A percentile compares a stretch with the other conserved stretches of the same genome.
Conservation (phyloP, 2,329 filamentous ascomycete species). For the Aspergillus quadricinctus region DNA sequence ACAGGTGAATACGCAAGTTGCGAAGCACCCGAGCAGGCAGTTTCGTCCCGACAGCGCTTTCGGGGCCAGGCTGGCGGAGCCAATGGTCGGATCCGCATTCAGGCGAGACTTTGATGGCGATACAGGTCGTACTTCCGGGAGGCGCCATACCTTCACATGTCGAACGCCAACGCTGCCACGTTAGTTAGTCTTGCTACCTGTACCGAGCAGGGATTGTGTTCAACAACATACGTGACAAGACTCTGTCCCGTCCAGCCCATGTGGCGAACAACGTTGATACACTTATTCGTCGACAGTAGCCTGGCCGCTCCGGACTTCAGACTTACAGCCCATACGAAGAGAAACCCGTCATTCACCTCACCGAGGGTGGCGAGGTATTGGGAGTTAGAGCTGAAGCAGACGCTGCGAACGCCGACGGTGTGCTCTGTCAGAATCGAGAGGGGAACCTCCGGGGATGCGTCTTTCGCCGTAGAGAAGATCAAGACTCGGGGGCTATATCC, state of each 20-base stretch:
- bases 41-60: slow-evolving; percentile 82
- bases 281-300: slow-evolving; percentile 83
- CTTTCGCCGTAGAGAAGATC: slow-evolving; percentile 75
- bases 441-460: slow-evolving; percentile 73
- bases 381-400: slow-evolving; percentile 86
- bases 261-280: slow-evolving; percentile 76
- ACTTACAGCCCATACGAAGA: slow-evolving; percentile 87
- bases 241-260: slow-evolving; percentile 88
- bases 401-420: slow-evolving; percentile 78
- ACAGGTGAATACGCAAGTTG: slow-evolving; percentile 81
- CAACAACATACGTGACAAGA: slow-evolving; percentile 62
- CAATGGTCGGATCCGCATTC: slow-evolving; percentile 30
- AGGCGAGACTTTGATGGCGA: slow-evolving; percentile 64
- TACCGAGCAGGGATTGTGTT: neutral
- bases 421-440: slow-evolving; percentile 85
- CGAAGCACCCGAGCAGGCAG: slow-evolving; percentile 72
- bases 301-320: slow-evolving; percentile 73
- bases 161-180: slow-evolving; percentile 65
- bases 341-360: slow-evolving; percentile 83
- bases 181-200: slow-evolving; percentile 8
- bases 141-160: slow-evolving; percentile 89
- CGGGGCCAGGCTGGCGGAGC: slow-evolving; percentile 44
- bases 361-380: slow-evolving; percentile 85
- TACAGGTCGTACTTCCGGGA: slow-evolving; percentile 60
- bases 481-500: slow-evolving; percentile 89